Conservation (phyloP, 495 filamentous ascomycete species). For the Opeltia flavorubescens region DNA sequence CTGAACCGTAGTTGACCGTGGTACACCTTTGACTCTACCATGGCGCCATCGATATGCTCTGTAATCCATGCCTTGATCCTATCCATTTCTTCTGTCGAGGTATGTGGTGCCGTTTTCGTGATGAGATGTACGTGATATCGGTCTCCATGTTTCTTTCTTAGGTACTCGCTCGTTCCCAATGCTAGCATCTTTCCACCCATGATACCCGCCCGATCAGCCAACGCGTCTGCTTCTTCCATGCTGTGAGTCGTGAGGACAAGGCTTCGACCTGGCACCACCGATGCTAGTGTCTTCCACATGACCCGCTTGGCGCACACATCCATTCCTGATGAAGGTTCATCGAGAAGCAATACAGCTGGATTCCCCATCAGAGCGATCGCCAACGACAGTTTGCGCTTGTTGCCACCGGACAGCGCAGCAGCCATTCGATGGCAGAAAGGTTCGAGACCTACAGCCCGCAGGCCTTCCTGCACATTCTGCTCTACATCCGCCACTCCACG, state of each 20-base stretch:
- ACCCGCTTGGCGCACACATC: conserved; percentile 35
- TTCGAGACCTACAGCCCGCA: conserved; percentile 28
- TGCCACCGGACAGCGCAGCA: conserved; percentile 36
- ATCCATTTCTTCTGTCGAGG: conserved; percentile 47
- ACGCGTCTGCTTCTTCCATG: conserved; percentile 34
- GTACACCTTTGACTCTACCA: conserved; percentile 57
- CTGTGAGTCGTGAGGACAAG: conserved; percentile 31
- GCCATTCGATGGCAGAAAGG: conserved; percentile 27
- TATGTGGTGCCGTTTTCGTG: conserved; percentile 57
- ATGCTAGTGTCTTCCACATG: conserved; percentile 33
- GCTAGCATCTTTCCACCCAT: conserved; percentile 31
- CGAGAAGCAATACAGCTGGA: conserved; percentile 32
- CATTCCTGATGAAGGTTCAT: conserved; percentile 36
- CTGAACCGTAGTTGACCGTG: conserved; percentile 74
- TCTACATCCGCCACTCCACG: conserved; percentile 36
- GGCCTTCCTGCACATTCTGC: conserved; percentile 33
- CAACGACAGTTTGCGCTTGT: conserved; percentile 39
- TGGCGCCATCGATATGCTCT: conserved; percentile 38
- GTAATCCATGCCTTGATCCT: conserved; percentile 47
- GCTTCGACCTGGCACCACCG: conserved; percentile 22
- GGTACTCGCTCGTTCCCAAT: conserved; percentile 24
- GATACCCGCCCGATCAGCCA: conserved; percentile 28
- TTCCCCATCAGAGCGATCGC: conserved; percentile 37
- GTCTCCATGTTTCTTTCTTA: conserved; percentile 26
- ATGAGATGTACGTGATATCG: conserved; percentile 42